Evolutionary conservation across 1,284 basidiomycete genomes (phyloP), one percentile per base, ranked within the genome.

Genomic region (Ganoderma lucidum): DNA sequence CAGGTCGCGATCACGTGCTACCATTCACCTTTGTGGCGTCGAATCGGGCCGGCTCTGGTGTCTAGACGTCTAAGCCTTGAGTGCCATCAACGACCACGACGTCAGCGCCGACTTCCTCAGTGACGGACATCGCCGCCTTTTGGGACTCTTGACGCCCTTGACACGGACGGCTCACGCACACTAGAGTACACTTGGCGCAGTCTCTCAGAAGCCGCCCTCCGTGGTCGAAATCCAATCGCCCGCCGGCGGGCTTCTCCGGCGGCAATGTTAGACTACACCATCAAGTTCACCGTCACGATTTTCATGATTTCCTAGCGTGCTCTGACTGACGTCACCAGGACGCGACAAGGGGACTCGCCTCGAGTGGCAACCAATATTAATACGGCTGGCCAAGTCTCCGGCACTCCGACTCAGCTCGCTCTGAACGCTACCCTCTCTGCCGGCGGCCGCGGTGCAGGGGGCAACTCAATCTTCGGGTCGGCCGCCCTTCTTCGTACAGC

Each of bases 1-100:
- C 5, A 19, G 28, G n/a, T 42, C 59, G 59, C 59, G 59, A 61
- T 61, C 59, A 61, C 59, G 59, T 61, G 59, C 14, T 3, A 30
- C 37, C 37, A 61, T 15, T 17, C 23, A 15, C 14, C 59, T 44
- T 61, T 28, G 59, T 61, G 59, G 59, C 59, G 53, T 56, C 53
- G 53, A 35, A 56, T 56, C 53, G 35, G 35, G 56, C 35, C 56
- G 35, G 8, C 14, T 56, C 53, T 56, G 14, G 14, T 17, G 4
- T 35, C 30, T n/a, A n/a, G n/a, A n/a, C n/a, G n/a, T n/a, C n/a
- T 56, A 23, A 23, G 23, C 23, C 23, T 23, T 23, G 23, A n/a
- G n/a, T 56, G 53, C 53, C 32, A 19, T 35, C 30, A 32, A 35
- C 53, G 6, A 2, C 30, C 30, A 55, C 53, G 28, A 55, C 53